phyloP scores from a whole-genome alignment of 2,329 filamentous ascomycete genomes.

The Colletotrichum kahawae region DNA sequence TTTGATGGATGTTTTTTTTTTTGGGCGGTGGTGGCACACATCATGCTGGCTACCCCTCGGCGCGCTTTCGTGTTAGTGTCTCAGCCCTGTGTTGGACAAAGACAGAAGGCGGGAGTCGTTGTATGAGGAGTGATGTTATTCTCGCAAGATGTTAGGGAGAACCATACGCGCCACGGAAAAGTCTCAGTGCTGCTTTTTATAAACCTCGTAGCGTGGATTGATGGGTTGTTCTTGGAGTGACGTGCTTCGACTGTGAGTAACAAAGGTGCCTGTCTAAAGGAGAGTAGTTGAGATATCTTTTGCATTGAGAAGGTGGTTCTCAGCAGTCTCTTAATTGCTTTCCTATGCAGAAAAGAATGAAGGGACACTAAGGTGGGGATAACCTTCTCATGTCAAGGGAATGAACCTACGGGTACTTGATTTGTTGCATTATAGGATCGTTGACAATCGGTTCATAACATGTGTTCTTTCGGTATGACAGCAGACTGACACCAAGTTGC shows the following conservation, averaged over 20 bases:
- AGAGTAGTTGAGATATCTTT: fast-evolving
- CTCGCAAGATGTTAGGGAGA: neutral
- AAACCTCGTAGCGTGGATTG: neutral
- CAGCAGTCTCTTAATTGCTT: neutral
- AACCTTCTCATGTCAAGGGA: fast-evolving
- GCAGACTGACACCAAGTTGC: no score
- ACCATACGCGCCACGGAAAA: neutral
- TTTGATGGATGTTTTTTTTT: neutral
- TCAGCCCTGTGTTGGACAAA: neutral
- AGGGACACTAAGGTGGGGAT: fast-evolving
- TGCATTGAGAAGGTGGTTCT: neutral
- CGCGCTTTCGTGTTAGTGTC: neutral
- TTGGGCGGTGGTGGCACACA: neutral
- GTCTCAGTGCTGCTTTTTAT: neutral
- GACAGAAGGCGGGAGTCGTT: neutral
- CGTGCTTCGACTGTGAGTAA: neutral
- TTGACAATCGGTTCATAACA: neutral
- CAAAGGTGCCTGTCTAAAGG: fast-evolving
- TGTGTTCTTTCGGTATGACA: no score
- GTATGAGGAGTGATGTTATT: neutral
- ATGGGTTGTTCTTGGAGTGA: fast-evolving
- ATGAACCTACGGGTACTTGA: fast-evolving
- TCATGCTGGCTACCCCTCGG: no score
- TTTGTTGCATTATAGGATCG: neutral
- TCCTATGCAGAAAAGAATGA: neutral